phyloP scores from a whole-genome alignment of 2,329 filamentous ascomycete genomes.

The Coniochaeta pulveracea region DNA sequence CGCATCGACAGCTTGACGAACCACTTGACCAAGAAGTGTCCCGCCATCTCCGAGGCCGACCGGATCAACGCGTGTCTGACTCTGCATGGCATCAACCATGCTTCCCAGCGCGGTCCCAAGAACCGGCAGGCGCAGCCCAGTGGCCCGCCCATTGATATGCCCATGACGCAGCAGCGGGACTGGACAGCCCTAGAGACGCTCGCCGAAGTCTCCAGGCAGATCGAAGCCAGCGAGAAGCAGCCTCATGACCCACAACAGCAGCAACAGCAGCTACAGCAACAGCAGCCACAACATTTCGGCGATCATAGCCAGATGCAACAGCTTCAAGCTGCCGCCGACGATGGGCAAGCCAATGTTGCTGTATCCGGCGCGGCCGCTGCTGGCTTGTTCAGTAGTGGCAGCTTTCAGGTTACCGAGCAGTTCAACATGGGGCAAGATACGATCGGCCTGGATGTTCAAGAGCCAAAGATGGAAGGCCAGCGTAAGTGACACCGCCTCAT shows the following conservation, averaged over 20 bases:
- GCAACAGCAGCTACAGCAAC: too few relatives aligned
- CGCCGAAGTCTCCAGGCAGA: constrained; percentile 76
- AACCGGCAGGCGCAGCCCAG: constrained; percentile 14
- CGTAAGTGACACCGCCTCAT: too few relatives aligned
- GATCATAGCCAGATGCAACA: too few relatives aligned
- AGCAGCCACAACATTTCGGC: too few relatives aligned
- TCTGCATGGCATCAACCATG: constrained; percentile 56
- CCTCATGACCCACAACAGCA: constrained; percentile 34
- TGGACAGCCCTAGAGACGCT: constrained; percentile 79
- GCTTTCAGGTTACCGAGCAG: too few relatives aligned
- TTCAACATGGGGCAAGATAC: too few relatives aligned
- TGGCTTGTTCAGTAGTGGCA: too few relatives aligned
- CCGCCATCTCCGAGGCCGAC: constrained; percentile 63
- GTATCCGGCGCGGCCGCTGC: too few relatives aligned
- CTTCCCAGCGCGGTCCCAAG: constrained; percentile 19
- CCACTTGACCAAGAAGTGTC: constrained; percentile 81
- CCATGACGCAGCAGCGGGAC: constrained; percentile 29
- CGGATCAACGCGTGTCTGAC: constrained; percentile 64
- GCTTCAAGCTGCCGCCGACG: too few relatives aligned
- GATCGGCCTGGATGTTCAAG: too few relatives aligned
- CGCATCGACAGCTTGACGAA: constrained; percentile 71
- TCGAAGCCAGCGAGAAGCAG: constrained; percentile 54
- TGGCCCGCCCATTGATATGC: constrained; percentile 22
- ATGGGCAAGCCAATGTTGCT: too few relatives aligned
- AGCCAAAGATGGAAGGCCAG: too few relatives aligned